These are phyloP conservation scores for Jatropha multifida DNA, from an alignment of 441 rosid species.

Conservation along the genomic window DNA sequence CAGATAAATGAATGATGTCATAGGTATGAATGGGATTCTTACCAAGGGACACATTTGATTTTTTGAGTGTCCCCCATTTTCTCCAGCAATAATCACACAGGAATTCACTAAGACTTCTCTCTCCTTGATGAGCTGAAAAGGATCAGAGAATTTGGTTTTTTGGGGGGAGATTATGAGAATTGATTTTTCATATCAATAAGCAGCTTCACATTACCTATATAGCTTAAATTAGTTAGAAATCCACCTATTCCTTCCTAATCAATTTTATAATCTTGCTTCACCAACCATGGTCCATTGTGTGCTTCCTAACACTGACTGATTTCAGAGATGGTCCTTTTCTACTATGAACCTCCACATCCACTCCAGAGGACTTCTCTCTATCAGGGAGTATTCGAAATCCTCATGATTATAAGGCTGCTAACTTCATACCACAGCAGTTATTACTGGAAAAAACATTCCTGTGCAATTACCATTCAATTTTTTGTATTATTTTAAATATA, in stretches of 20 bases:
- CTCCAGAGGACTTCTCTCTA: background rate
- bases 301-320: background rate
- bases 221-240: background rate
- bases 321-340: background rate
- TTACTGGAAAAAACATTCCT: background rate
- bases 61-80: background rate
- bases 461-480: background rate
- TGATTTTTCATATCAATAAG: too few relatives aligned
- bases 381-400: background rate
- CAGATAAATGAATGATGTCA: too few relatives aligned
- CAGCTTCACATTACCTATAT: background rate
- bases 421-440: too few relatives aligned
- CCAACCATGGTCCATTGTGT: background rate
- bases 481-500: conserved; percentile 3
- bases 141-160: background rate
- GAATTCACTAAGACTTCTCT: background rate
- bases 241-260: background rate
- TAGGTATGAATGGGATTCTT: background rate
- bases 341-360: background rate
- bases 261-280: background rate
- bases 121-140: background rate
- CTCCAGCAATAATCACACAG: background rate
- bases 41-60: background rate
- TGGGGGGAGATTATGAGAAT: too few relatives aligned
- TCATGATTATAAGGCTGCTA: background rate